A percentile compares a stretch with the other conserved stretches of the same genome.
Conservation (phyloP, 768 basidiomycete genomes). For the Paxillus ammoniavirescens region DNA sequence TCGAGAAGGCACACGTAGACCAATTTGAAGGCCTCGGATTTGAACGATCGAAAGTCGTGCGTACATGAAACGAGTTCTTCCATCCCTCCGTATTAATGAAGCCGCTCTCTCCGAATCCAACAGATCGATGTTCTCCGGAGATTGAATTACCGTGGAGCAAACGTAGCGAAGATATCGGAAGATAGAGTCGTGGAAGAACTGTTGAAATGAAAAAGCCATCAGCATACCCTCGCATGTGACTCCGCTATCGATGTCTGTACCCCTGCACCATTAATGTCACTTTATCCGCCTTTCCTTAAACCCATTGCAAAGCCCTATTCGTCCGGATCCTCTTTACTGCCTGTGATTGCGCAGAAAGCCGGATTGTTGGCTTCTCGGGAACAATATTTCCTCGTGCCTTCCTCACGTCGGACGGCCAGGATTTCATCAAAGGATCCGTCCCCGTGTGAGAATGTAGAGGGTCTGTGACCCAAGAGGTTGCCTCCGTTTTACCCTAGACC, state of each 20-base stretch:
- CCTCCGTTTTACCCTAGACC: neutral
- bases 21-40: conserved; percentile 86
- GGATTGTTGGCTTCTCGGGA: conserved; percentile 1
- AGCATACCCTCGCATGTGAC: conserved; percentile 26
- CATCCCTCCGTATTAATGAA: neutral
- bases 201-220: conserved; percentile 49
- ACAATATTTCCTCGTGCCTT: conserved; percentile 1
- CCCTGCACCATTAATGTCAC: conserved; percentile 21
- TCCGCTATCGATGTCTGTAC: conserved; percentile 22
- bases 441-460: conserved; percentile 8
- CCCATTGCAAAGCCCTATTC: conserved; percentile 12
- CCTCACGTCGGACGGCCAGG: conserved; percentile 3
- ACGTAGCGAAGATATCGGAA: conserved; percentile 76
- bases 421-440: conserved; percentile 5
- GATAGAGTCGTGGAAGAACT: conserved; percentile 87
- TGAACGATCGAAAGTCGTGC: conserved; percentile 77
- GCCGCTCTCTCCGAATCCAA: neutral
- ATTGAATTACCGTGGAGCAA: conserved; percentile 84
- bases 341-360: conserved; percentile 6
- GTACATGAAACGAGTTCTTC: conserved; percentile 30
- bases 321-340: conserved; percentile 15
- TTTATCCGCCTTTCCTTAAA: conserved; percentile 22
- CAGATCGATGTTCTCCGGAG: conserved; percentile 88
- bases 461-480: neutral
- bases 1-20: conserved; percentile 80